Evolutionary conservation across 1,284 basidiomycete species (phyloP).

Genomic region (Puccinia horiana): DNA sequence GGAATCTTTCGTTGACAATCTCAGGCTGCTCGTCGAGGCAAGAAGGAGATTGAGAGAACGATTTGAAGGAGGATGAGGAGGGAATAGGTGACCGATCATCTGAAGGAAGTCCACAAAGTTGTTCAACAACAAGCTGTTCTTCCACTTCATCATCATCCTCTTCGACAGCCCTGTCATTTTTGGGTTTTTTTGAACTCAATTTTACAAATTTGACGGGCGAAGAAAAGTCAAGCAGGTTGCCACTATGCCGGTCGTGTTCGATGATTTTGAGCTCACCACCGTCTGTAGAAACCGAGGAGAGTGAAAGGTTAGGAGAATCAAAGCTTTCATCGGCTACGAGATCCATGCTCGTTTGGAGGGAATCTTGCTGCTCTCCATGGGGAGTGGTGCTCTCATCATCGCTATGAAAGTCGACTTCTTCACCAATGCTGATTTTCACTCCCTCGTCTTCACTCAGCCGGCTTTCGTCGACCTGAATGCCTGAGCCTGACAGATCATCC

Average conservation of each 20-base stretch:
- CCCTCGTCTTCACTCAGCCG: slow-evolving; percentile 41
- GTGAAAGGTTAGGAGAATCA: slow-evolving; percentile 6
- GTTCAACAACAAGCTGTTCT: slow-evolving; percentile 4
- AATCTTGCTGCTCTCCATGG: not conserved
- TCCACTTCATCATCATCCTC: slow-evolving; percentile 9
- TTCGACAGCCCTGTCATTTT: not conserved
- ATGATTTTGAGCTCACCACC: slow-evolving; percentile 12
- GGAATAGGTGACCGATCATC: not conserved
- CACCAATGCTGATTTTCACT: slow-evolving; percentile 27
- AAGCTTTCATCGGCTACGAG: slow-evolving; percentile 8
- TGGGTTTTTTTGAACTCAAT: not conserved
- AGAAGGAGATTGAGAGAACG: not conserved
- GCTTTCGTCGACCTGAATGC: slow-evolving; percentile 40
- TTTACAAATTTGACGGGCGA: not conserved
- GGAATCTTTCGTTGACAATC: not conserved
- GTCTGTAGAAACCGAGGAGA: slow-evolving; percentile 22
- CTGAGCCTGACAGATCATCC: slow-evolving; percentile 42
- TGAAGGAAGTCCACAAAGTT: not conserved
- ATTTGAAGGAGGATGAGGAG: not conserved
- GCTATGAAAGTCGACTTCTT: slow-evolving; percentile 13
- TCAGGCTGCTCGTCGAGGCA: not conserved
- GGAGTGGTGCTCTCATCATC: slow-evolving; percentile 3
- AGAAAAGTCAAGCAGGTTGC: not conserved
- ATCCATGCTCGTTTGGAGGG: slow-evolving; percentile 3
- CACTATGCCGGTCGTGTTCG: not conserved